Conservation (phyloP, 768 basidiomycete species). For the Gelatoporia subvermispora region DNA sequence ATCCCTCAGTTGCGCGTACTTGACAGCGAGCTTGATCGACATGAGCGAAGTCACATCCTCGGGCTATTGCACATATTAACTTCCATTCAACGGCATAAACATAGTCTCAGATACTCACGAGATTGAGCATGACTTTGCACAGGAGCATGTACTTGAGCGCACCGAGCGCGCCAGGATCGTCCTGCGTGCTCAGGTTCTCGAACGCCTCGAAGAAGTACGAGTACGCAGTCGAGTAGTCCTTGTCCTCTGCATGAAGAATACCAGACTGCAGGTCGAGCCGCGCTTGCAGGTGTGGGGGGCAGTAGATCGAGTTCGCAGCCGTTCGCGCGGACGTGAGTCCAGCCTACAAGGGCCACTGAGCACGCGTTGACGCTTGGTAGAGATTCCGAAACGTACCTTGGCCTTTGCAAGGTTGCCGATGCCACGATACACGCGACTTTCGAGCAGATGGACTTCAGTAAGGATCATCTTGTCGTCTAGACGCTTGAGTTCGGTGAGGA, state of each 20-base stretch:
- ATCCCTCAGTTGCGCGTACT: constrained; percentile 83
- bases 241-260: constrained; percentile 92
- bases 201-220: constrained; percentile 98
- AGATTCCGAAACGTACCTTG: constrained; percentile 48
- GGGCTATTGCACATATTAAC: constrained; percentile 45
- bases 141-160: constrained; percentile 97
- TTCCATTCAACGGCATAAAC: neutral
- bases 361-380: neutral
- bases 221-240: constrained; percentile 95
- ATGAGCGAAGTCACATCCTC: constrained; percentile 90
- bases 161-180: constrained; percentile 58
- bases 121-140: constrained; percentile 96
- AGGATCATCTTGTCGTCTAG: constrained; percentile 98
- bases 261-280: constrained; percentile 68
- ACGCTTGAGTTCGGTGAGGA: constrained; percentile 88
- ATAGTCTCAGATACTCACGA: constrained; percentile 72
- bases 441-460: constrained; percentile 93
- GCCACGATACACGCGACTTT: constrained; percentile 87
- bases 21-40: constrained; percentile 80
- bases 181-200: constrained; percentile 79
- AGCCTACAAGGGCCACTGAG: constrained; percentile 42
- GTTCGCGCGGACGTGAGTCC: constrained; percentile 88
- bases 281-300: constrained; percentile 64
- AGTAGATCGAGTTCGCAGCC: constrained; percentile 94
- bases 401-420: constrained; percentile 86